Conservation (phyloP, 768 basidiomycete genomes). For the Gyrodon lividus region DNA sequence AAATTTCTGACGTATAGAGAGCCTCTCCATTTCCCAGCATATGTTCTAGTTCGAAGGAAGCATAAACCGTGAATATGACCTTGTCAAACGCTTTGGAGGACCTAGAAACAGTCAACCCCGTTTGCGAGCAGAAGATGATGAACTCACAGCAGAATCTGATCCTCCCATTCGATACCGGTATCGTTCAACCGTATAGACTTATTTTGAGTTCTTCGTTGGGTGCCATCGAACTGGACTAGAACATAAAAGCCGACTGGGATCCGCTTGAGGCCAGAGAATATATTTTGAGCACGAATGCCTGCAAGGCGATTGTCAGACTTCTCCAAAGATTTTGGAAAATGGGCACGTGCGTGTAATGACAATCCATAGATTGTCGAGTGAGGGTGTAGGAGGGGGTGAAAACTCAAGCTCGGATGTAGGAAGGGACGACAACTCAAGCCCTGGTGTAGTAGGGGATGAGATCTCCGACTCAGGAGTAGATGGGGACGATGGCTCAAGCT, state of each 20-base stretch:
- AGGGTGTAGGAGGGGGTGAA: not conserved
- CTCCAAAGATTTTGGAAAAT: not conserved
- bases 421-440: too few species aligned
- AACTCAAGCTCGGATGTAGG: too few species aligned
- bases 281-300: slow-evolving; percentile 14
- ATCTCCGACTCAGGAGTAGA: not conserved
- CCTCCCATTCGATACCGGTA: slow-evolving; percentile 10
- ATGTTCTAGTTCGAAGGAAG: slow-evolving; percentile 7
- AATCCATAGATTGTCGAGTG: not conserved
- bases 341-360: slow-evolving; percentile 7
- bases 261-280: slow-evolving; percentile 5
- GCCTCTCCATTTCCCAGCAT: slow-evolving; percentile 8
- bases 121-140: not conserved
- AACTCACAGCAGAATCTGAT: slow-evolving; percentile 1
- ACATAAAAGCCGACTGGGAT: slow-evolving; percentile 18
- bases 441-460: too few species aligned
- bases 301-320: not conserved
- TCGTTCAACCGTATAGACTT: slow-evolving; percentile 1
- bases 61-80: not conserved
- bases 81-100: not conserved
- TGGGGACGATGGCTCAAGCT: not conserved
- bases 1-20: not conserved
- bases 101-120: not conserved
- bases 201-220: slow-evolving; percentile 3
- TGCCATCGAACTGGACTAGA: slow-evolving; percentile 1